phyloP scores from a whole-genome alignment of 2,329 filamentous ascomycete genomes.

The Rasamsonia emersonii region DNA sequence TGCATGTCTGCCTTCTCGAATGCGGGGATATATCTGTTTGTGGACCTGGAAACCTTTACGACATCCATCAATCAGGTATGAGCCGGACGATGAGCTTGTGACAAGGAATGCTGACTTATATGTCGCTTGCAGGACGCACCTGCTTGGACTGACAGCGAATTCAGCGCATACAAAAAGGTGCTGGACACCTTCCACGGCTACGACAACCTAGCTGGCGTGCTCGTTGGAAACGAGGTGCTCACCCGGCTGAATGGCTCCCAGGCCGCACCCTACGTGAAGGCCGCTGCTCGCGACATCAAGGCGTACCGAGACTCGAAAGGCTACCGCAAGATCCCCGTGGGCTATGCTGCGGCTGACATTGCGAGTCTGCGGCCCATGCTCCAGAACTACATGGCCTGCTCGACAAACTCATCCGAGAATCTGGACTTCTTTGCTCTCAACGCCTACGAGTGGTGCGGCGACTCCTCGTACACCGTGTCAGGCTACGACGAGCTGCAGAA shows the following conservation, averaged over 20 bases:
- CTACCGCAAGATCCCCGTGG: slow-evolving; percentile 74
- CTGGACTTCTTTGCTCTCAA: slow-evolving; percentile 82
- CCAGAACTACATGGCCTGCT: slow-evolving; percentile 71
- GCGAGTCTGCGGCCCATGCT: slow-evolving; percentile 57
- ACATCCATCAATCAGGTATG: slow-evolving; percentile 19
- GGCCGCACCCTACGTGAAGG: slow-evolving; percentile 75
- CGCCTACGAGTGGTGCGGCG: slow-evolving; percentile 72
- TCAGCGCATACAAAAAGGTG: slow-evolving; percentile 58
- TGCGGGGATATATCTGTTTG: slow-evolving; percentile 72
- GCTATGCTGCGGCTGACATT: slow-evolving; percentile 83
- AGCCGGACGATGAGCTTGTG: no score
- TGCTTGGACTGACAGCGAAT: slow-evolving; percentile 65
- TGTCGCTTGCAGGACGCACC: slow-evolving; percentile 48
- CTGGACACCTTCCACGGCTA: slow-evolving; percentile 70
- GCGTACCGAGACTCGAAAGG: slow-evolving; percentile 65
- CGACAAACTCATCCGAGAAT: slow-evolving; percentile 55
- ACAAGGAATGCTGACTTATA: no score
- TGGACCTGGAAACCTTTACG: slow-evolving; percentile 59
- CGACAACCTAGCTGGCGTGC: slow-evolving; percentile 74
- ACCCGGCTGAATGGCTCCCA: slow-evolving; percentile 40
- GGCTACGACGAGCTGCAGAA: slow-evolving; percentile 63
- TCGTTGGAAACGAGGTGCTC: slow-evolving; percentile 81
- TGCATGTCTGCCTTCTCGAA: slow-evolving; percentile 77
- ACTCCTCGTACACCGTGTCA: slow-evolving; percentile 47
- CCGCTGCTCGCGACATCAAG: slow-evolving; percentile 73